Percentiles rank a stretch among this genome's conserved stretches.
phyloP scores from a whole-genome alignment of 176 grass and related monocot species.

The Paspalum notatum region DNA sequence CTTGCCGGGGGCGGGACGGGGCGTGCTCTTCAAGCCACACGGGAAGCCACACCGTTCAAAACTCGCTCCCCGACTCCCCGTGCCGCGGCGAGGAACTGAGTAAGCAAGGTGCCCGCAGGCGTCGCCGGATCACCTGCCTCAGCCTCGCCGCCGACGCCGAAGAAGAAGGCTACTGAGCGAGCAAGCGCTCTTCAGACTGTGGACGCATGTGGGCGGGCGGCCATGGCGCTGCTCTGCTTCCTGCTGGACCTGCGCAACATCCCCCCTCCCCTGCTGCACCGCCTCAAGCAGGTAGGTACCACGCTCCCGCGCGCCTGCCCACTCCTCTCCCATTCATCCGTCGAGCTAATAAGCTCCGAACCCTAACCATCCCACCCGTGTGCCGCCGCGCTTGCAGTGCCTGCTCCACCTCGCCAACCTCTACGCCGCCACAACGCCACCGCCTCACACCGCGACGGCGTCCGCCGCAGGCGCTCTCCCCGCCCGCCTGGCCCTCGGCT shows the following conservation, averaged over 20 bases:
- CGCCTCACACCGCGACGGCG: not conserved
- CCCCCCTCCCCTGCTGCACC: constrained; percentile 57
- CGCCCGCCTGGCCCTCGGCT: constrained; percentile 76
- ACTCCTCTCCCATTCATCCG: not conserved
- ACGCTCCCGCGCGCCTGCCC: not conserved
- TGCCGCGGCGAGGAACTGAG: not conserved
- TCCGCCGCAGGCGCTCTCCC: constrained; percentile 39
- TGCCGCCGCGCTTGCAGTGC: constrained; percentile 48
- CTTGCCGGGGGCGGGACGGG: not conserved
- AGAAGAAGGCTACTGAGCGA: not conserved
- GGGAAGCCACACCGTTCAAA: constrained; percentile 30
- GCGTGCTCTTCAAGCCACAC: constrained; percentile 15
- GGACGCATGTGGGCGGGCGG: constrained; percentile 20
- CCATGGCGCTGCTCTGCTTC: constrained; percentile 94
- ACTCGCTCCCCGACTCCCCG: not conserved
- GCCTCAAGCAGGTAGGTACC: constrained; percentile 71
- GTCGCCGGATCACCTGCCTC: not conserved
- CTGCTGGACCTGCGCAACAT: constrained; percentile 89
- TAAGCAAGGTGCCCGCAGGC: not conserved
- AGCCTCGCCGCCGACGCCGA: not conserved
- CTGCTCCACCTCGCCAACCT: constrained; percentile 85
- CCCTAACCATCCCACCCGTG: constrained; percentile 8
- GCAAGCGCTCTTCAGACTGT: not conserved
- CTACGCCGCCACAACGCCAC: constrained; percentile 57
- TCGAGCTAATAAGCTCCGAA: not conserved